Evolutionary conservation across 208 protist species (phyloP), one percentile per base, ranked within the genome.

Genomic region (Crithidia brevicula): DNA sequence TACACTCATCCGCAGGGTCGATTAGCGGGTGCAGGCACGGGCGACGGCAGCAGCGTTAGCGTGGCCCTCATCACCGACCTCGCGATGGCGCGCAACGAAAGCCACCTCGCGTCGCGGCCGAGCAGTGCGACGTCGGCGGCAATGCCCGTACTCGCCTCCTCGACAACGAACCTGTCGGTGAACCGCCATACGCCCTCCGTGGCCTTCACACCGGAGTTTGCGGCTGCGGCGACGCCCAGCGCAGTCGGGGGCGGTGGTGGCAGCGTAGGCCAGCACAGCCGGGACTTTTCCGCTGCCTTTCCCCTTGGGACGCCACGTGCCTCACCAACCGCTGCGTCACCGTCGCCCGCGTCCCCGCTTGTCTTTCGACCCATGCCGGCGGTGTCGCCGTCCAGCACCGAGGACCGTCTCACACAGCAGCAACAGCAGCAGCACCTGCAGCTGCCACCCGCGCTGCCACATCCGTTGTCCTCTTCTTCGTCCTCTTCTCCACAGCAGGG

Each of bases 301-400:
- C 22, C 33, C 31, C 13, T 23, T 27, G 2, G 34, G 31, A 9
- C 0, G 34, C 15, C 36, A 16, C 36, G 10, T 40, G 36, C 36
- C 15, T 7, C 36, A 16, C 10, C 36, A 16, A 13, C 36, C 15
- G 36, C 15, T 40, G 11, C 43, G 15, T 30, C 28, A 4, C 7
- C 57, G 18, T 34, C 31, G 3, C 43, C 20, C 7, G 43, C 20
- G 0, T 54, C 59, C 2, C 59, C 59, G 45, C 46, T 65, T 16
- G 59, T 65, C 11, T 65, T 65, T 54, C 59, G 45, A 0, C 22
- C 59, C 15, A 54, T 65, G 27, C 45, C 49, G 28, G 27, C 42
- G 3, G 42, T 5, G n/a, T 1, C 52, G 28, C 40, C n/a, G 11
- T 27, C 34, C 23, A 18, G 18, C 28, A 3, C 11, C 25, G 4